Evolutionary conservation across 345 rosid species (phyloP), one percentile per base, ranked within the genome.

Genomic region (Salix dunnii): DNA sequence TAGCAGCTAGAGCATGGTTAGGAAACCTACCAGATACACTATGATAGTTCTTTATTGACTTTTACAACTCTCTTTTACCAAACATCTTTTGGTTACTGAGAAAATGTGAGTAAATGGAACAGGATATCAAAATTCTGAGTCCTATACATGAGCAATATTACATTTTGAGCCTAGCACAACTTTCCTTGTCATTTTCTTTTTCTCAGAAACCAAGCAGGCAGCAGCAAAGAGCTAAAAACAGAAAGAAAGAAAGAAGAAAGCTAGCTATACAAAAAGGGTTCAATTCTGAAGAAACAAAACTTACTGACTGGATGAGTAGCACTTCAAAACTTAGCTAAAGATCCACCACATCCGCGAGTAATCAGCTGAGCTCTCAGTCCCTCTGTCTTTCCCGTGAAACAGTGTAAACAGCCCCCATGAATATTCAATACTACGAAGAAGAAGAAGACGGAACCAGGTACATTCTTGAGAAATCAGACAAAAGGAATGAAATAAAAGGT

Each of bases 21-120:
- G 9, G 18, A 53, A 51, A 65, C 43, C 43, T 64, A 12, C n/a
- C 4, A 1, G 4, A 58, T 0, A 58, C 63, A 58, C 63, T 23
- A 21, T 33, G 18, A 23, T 49, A 49, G 72, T n/a, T 55, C 6
- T 28, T 75, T 77, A 55, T 80, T 83, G 84, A 85, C 87, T 82
- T 77, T 43, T 64, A 35, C 36, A 66, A 12, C 66, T 70, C 60
- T 25, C 63, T 67, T 76, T 65, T 74, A 78, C 76, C 79, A 48
- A 67, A 73, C 80, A 16, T 51, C 74, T 73, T 73, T 78, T 79
- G 85, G 72, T 67, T 53, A 27, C 79, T 2, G 69, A 66, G 76
- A 65, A 81, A 81, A 49, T 36, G 46, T 0, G 6, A 33, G 33
- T 73, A 74, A 25, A 16, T 27, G 27, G 36, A 68, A 69, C 18